These are phyloP conservation scores for Helichrysum umbraculigerum DNA, from an alignment of 129 eudicot species.

Conservation along the genomic window DNA sequence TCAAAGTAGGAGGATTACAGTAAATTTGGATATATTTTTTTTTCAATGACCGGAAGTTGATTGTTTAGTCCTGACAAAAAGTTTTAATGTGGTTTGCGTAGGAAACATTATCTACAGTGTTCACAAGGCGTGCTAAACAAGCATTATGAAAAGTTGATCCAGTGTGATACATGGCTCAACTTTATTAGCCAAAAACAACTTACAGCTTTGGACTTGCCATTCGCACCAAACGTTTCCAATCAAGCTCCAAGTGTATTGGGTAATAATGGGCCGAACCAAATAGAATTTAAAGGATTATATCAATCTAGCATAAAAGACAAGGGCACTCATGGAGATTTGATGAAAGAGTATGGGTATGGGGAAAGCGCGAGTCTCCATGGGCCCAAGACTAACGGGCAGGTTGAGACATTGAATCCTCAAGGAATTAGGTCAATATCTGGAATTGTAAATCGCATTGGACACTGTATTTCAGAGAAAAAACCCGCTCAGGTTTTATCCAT, in stretches of 20 bases:
- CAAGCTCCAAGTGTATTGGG: constrained; percentile 26
- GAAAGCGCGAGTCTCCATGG: constrained; percentile 3
- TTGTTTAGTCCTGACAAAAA: neutral
- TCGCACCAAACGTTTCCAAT: constrained; percentile 37
- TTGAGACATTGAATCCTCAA: constrained; percentile 34
- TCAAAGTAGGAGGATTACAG: too few species aligned
- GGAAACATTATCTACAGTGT: constrained; percentile 60
- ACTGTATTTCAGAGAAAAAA: constrained; percentile 41
- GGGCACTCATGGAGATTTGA: constrained; percentile 8
- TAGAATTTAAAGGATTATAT: neutral
- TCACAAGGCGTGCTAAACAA: constrained; percentile 61
- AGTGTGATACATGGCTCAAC: constrained; percentile 69
- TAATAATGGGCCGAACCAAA: constrained; percentile 25
- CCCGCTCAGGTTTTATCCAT: constrained; percentile 28
- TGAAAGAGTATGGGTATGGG: neutral
- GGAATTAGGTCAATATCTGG: constrained; percentile 48
- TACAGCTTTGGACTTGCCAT: constrained; percentile 35
- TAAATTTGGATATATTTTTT: neutral
- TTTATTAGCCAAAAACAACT: constrained; percentile 56
- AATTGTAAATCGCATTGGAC: constrained; percentile 52
- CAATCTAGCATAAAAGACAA: constrained; percentile 12
- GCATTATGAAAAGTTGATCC: constrained; percentile 75
- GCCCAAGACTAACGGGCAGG: constrained; percentile 30
- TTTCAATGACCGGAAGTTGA: neutral
- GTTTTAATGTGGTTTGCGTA: constrained; percentile 19